Percentiles rank a stretch among this genome's conserved stretches.
These are phyloP conservation scores for Quercus rubra DNA, from an alignment of 306 rosid species.

Conservation along the genomic window DNA sequence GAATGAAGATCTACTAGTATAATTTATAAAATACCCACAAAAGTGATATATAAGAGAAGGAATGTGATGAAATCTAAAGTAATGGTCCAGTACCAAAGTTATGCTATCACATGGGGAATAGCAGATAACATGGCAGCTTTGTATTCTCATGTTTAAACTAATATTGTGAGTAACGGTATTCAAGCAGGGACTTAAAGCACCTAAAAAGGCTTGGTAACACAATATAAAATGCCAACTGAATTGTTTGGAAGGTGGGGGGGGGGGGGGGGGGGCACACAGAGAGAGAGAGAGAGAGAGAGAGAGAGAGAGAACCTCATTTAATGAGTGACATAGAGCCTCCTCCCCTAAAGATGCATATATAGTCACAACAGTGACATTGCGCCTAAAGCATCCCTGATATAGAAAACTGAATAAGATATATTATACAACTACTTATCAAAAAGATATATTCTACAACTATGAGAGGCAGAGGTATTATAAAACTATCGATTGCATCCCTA, in stretches of 20 bases:
- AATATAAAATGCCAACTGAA: neutral
- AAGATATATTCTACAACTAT: neutral
- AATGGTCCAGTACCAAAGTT: neutral
- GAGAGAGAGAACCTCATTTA: slow-evolving; percentile 75
- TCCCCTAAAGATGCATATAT: slow-evolving; percentile 91
- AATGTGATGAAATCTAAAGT: neutral
- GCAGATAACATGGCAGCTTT: neutral
- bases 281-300: neutral
- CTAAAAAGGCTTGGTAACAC: neutral
- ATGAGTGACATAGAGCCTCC: slow-evolving; percentile 86
- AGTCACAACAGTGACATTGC: slow-evolving; percentile 91
- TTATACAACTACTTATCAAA: neutral
- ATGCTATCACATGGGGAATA: neutral
- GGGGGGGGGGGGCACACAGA: neutral
- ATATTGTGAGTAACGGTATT: neutral
- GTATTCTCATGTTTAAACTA: neutral
- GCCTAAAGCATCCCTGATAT: slow-evolving; percentile 83
- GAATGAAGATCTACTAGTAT: neutral
- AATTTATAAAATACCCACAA: neutral
- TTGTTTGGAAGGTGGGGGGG: neutral
- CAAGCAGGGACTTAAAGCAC: neutral
- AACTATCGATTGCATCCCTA: too few relatives aligned
- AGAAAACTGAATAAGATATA: slow-evolving; percentile 3
- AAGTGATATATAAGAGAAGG: neutral
- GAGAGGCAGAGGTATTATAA: too few relatives aligned